Base-by-base conservation (phyloP, 495 filamentous ascomycete species). In the Pyronema domesticum region DNA sequence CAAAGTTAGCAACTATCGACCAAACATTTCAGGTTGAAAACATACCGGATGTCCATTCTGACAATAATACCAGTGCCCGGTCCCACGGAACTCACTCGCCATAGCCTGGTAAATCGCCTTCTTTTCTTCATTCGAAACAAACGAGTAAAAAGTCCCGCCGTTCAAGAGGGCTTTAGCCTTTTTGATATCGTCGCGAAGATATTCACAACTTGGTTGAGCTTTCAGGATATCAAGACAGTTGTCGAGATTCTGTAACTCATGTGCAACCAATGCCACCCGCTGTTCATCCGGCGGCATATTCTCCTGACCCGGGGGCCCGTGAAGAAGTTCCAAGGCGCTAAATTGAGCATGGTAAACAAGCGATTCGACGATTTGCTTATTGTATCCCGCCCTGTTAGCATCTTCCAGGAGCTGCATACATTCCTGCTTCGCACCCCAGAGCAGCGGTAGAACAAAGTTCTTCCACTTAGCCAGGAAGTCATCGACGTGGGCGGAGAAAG, bases 61-160 rank as follows among this genome's bases (percentile, higher is more conserved):
- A 55, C 81, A 85, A 13, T 71, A 71, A 65, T 84, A 86, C 82
- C 79, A 85, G 63, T 83, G 79, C 0, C 80, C 79, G 5, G 73
- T 80, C 2, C 73, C 71, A 1, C 37, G 55, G 34, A 80, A 79
- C 51, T 73, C 72, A 0, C 47, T 54, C 5, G 69, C 55, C 77
- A 80, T 80, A 5, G 73, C 76, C 1, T 60, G 37, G 14, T 76
- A 70, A 9, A 80, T 65, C 1, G 60, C 59, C 13, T 58, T 59
- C 57, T 65, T 64, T 60, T 74, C 72, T 3, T 71, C 61, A 4
- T 58, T 49, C 14, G 67, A 61, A 54, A 71, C 63, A 5, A 59
- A 19, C 0, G 55, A 52, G 46, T 72, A 71, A 44, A 71, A 66
- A 6, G 61, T 58, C 3, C 42, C 37, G 2, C 61, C 68, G 9